Base-by-base conservation (phyloP, 108 stramenopile genomes). In the Nitzschia sp. region DNA sequence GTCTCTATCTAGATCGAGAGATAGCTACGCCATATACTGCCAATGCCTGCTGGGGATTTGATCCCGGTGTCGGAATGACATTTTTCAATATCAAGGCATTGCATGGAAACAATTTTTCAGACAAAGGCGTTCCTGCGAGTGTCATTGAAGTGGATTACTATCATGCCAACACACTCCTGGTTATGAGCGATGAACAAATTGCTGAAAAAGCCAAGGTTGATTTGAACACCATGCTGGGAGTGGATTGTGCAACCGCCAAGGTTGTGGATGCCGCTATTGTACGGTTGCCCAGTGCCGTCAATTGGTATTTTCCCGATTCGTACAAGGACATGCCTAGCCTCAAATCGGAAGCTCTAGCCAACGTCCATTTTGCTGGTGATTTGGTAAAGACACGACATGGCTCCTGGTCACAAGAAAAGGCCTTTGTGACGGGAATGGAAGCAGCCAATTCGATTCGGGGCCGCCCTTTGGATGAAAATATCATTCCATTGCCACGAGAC, bases 1-100 rank as follows among this genome's bases (percentile, higher is more conserved):
- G 92, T 26, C 25, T 93, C 13, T 93, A 77, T 71, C 56, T 93
- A 45, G 86, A 93, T 74, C 49, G 68, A 9, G 23, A 33, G 6
- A 62, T 93, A 2, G 56, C 85, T 15, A 80, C 62, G 0, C 82
- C 86, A 0, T 93, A 93, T 72, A 74, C 84, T 11, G 89, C 89
- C 24, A 93, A 93, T 69, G 92, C 89, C 19, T 93, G 92, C 71
- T 93, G 87, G 84, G 92, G 92, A 28, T 90, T 93, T 66, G 92
- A 93, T 72, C 51, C 76, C 31, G 85, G 80, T 9, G 82, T 90
- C n/a, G 92, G 92, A 0, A 87, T 85, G 90, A 93, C 92, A 9
- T 76, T 87, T 46, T 93, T 93, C 58, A 86, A 93, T 68, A 87
- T 93, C 24, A 77, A 66, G n/a, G 82, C 64, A 35, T 71, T 93